These are phyloP conservation scores for Ceratobasidium sp. DNA, from an alignment of 1,284 basidiomycete species.

Conservation along the genomic window DNA sequence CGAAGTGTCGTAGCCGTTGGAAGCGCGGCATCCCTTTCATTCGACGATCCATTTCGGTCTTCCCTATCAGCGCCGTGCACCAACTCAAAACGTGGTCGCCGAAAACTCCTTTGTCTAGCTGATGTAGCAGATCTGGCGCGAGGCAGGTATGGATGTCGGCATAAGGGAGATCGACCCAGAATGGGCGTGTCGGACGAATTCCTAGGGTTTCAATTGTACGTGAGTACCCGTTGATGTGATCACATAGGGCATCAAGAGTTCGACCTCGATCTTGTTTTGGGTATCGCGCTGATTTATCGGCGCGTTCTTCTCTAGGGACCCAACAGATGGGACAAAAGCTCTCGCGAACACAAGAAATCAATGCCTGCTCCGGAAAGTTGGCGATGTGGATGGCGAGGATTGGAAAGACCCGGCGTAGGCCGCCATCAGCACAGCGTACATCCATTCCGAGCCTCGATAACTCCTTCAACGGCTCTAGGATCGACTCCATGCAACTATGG, in stretches of 20 bases:
- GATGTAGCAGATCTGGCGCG: conserved; percentile 53
- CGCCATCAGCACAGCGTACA: conserved; percentile 39
- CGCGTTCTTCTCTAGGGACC: not conserved
- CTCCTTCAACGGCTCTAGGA: conserved; percentile 35
- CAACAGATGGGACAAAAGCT: conserved; percentile 36
- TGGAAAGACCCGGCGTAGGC: conserved; percentile 2
- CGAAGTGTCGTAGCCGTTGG: not conserved
- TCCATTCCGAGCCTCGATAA: not conserved
- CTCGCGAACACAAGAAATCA: conserved; percentile 17
- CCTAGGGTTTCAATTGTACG: conserved; percentile 12
- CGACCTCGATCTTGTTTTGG: conserved; percentile 24
- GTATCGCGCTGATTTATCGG: not conserved
- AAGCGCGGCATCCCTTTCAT: conserved; percentile 43
- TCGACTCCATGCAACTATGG: conserved; percentile 38
- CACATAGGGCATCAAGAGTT: conserved; percentile 25
- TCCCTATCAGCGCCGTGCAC: conserved; percentile 40
- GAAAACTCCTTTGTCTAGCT: conserved; percentile 53
- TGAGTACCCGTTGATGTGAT: not conserved
- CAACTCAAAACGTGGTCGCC: conserved; percentile 51
- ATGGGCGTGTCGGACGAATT: conserved; percentile 46
- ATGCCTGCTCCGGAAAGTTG: conserved; percentile 43
- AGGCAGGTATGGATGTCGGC: conserved; percentile 49
- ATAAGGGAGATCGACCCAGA: conserved; percentile 53
- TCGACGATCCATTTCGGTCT: conserved; percentile 46
- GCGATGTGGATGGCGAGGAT: conserved; percentile 39